Conservation (phyloP, 768 basidiomycete species). For the Daedaleopsis nitida region DNA sequence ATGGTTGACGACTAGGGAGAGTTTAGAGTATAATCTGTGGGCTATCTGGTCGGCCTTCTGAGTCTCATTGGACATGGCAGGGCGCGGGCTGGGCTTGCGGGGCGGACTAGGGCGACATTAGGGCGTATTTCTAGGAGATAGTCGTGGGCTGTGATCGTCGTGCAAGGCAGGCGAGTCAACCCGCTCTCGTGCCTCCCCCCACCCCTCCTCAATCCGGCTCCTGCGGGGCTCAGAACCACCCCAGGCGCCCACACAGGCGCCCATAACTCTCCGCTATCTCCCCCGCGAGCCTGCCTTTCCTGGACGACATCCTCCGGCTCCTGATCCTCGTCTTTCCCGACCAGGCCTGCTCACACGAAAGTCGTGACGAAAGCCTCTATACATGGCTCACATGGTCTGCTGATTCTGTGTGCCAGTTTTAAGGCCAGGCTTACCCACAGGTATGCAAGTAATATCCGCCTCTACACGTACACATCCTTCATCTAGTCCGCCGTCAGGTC, state of each 20-base stretch:
- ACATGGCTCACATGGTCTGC: too few species aligned
- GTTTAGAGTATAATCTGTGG: conserved; percentile 81
- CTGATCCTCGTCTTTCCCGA: background rate
- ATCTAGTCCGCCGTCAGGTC: background rate
- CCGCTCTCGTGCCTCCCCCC: background rate
- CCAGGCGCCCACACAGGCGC: conserved; percentile 6
- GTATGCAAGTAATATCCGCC: background rate
- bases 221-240: conserved; percentile 7
- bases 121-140: conserved; percentile 21
- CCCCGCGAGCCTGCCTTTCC: conserved; percentile 1
- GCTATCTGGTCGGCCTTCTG: conserved; percentile 86
- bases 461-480: background rate
- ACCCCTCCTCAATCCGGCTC: conserved; percentile 13
- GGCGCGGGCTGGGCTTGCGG: conserved; percentile 20
- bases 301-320: background rate
- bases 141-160: conserved; percentile 16
- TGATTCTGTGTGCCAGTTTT: background rate
- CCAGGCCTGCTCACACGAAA: background rate
- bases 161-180: conserved; percentile 9
- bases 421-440: background rate
- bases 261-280: background rate
- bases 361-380: too few species aligned
- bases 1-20: conserved; percentile 72
- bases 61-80: conserved; percentile 55
- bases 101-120: conserved; percentile 26